phyloP scores from a whole-genome alignment of 805 yeast species.

The Wickerhamiella musiphila region DNA sequence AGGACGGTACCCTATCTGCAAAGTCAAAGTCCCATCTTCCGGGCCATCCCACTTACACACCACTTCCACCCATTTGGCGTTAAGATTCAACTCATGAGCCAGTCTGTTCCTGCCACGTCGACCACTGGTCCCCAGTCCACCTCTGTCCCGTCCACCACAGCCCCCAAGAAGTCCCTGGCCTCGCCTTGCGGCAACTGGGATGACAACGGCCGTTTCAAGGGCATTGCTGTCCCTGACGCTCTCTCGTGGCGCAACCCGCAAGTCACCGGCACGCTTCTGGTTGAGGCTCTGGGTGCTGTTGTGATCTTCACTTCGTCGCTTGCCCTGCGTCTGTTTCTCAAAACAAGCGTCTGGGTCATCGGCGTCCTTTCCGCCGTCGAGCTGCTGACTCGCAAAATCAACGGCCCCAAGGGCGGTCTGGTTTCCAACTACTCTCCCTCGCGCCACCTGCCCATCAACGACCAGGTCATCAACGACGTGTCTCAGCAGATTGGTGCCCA shows the following conservation, averaged over 20 bases:
- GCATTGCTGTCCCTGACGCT: conserved; percentile 23
- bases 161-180: too few species aligned
- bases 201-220: conserved; percentile 7
- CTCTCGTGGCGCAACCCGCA: conserved; percentile 65
- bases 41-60: too few species aligned
- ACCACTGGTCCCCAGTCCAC: too few species aligned
- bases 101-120: too few species aligned
- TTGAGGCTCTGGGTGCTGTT: conserved; percentile 37
- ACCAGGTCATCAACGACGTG: conserved; percentile 24
- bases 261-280: conserved; percentile 48
- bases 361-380: conserved; percentile 56
- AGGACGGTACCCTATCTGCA: too few species aligned
- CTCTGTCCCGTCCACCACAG: too few species aligned
- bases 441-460: conserved; percentile 25
- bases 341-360: conserved; percentile 38
- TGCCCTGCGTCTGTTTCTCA: conserved; percentile 18
- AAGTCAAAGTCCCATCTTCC: too few species aligned
- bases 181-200: too few species aligned
- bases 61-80: too few species aligned
- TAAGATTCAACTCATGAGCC: too few species aligned
- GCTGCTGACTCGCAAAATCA: conserved; percentile 49
- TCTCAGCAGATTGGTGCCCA: conserved; percentile 26
- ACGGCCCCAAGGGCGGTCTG: conserved; percentile 53
- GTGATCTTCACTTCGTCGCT: conserved; percentile 22
- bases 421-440: conserved; percentile 60